Base-by-base conservation (phyloP, 768 basidiomycete species). In the Chalciporus piperatus region DNA sequence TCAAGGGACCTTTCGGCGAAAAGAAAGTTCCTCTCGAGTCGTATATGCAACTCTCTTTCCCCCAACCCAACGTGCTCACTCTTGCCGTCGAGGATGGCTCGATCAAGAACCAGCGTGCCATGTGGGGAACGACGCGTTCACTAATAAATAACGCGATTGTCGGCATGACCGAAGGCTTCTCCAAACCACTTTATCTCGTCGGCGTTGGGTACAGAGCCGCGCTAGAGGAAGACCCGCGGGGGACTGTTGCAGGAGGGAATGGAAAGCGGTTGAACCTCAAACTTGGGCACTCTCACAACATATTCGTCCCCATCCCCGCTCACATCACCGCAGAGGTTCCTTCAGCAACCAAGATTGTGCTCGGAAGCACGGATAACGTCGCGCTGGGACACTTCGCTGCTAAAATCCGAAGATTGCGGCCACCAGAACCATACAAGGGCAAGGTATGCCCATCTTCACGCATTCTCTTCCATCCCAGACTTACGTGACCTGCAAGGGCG, bases 351-450 rank as follows among this genome's bases (percentile, higher is more conserved):
- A 88, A 89, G 72, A 92, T 98, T 51, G 68, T 85, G 27, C 70
- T 98, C 22, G 78, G 73, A 19, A 92, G 94, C 59, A 89, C 82
- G 48, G 88, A 97, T 74, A 98, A 98, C 69, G 89, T 97, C 61
- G 72, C 77, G 43, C 68, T 99, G 51, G 93, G 93, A 2, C 75
- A 91, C 57, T 96, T 96, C 65, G 89, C 93, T 0, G 92, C 95
- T 6, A 81, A 84, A 57, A 85, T 98, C 22, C 77, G 94, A 55
- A 79, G 78, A 52, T 87, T 85, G 73, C 81, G 96, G 60, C 87
- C 86, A 59, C 96, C 96, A 19, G 96, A 99, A 66, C 95, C 94
- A 14, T 99, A 98, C 73, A 92, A 98, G 72, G 96, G 94, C 66
- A 98, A 98, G 81, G 94, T 96, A 63, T 11, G 12, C 13, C 30